Conservation (phyloP, 2,329 filamentous ascomycete species). For the Alternaria triticina region DNA sequence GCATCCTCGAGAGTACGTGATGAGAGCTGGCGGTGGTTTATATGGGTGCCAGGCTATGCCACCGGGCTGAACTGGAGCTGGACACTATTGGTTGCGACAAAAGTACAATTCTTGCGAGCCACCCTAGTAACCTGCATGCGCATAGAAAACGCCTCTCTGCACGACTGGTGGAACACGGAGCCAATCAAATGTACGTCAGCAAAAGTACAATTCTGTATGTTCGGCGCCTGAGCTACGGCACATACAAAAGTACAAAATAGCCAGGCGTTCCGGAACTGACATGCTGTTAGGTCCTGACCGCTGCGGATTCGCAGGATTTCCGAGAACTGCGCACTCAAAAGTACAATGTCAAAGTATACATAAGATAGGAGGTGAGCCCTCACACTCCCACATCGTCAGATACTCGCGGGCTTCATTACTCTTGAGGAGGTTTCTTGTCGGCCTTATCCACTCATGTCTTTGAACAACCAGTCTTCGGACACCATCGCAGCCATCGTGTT, state of each 20-base stretch:
- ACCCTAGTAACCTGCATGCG: not conserved
- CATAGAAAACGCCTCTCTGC: not conserved
- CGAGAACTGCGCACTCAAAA: not conserved
- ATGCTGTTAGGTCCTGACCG: not conserved
- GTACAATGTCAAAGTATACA: not conserved
- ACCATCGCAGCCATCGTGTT: conserved; percentile 20
- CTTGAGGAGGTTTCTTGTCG: not conserved
- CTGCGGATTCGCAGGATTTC: no score
- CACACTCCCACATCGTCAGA: not conserved
- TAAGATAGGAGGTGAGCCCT: not conserved
- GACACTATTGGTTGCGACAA: not conserved
- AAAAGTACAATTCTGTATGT: not conserved
- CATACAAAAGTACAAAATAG: not conserved
- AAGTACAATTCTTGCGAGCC: not conserved
- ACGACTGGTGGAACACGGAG: not conserved
- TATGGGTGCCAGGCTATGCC: not conserved
- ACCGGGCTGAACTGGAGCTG: not conserved
- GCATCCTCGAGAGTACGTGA: no score
- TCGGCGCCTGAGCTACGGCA: not conserved
- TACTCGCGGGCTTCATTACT: not conserved
- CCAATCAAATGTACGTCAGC: not conserved
- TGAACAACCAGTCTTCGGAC: not conserved
- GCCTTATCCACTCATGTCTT: not conserved
- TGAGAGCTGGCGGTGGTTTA: not conserved
- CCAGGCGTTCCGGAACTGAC: not conserved